Base-by-base conservation (phyloP, 257 asterid genomes). In the Apocynum venetum region DNA sequence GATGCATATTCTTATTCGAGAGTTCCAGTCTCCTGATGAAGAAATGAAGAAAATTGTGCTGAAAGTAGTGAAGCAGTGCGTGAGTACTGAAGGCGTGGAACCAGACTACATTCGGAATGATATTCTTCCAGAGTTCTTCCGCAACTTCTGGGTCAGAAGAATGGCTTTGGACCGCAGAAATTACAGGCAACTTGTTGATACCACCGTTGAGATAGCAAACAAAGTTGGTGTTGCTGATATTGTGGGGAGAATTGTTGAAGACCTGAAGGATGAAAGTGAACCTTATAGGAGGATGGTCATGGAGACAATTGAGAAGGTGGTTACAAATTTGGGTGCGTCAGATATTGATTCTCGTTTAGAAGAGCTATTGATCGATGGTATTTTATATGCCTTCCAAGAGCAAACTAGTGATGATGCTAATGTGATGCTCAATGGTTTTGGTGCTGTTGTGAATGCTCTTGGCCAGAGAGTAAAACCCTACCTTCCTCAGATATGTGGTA, bases 341-440 rank as follows among this genome's bases (percentile, higher is more conserved):
- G 98, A 93, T 82, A 91, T 93, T 52, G 96, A 93, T 87, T 80
- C 92, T 51, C 98, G 98, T 47, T 78, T 93, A 56, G 97, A 91
- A 83, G 96, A 93, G 84, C 88, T 93, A 47, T 83, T 93, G 74
- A 93, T 93, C 15, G 98, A 93, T 83, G 98, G 97, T 38, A 93
- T 93, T 78, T 89, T 91, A 9, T 91, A 93, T 82, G 96, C 98
- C 14, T 93, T 93, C 88, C 98, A 93, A 80, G 98, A 93, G 82
- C 98, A 93, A 84, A 93, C 98, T 41, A 93, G 97, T 64, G 98
- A 93, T 71, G 98, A 93, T 80, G 98, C 98, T 49, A 93, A 93
- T 56, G 96, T 93, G 80, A 93, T 93, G 98, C 96, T 93, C 35
- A 93, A 91, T 66, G 98, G 98, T 41, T 93, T 93, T 86, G 98